Conservation (phyloP, 2,329 filamentous ascomycete genomes). For the Pestalotiopsis sp. region DNA sequence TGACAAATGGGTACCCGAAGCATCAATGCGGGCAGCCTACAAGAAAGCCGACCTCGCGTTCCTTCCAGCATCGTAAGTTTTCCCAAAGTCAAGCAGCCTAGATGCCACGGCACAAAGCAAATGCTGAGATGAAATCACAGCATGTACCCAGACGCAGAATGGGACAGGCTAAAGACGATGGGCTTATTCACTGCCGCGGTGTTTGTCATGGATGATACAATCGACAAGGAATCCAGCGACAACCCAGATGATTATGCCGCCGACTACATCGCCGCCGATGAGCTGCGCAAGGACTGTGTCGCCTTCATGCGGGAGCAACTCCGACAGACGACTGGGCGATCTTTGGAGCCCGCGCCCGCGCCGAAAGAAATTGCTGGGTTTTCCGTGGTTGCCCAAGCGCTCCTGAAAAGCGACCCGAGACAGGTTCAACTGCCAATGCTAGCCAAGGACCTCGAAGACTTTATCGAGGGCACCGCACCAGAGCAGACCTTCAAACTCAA, state of each 20-base stretch:
- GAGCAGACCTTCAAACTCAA: constrained; percentile 23
- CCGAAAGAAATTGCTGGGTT: constrained; percentile 20
- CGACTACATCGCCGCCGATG: constrained; percentile 20
- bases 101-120: neutral
- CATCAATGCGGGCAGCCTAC: constrained; percentile 17
- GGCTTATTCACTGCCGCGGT: constrained; percentile 20
- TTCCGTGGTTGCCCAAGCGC: constrained; percentile 14
- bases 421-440: constrained; percentile 18
- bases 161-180: constrained; percentile 23
- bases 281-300: constrained; percentile 20
- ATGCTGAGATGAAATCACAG: constrained; percentile 9
- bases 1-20: constrained; percentile 19
- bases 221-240: constrained; percentile 23
- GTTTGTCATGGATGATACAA: constrained; percentile 24
- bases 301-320: constrained; percentile 10
- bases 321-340: neutral
- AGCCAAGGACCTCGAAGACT: constrained; percentile 19
- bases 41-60: constrained; percentile 22
- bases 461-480: constrained; percentile 20
- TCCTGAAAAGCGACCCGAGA: constrained; percentile 10
- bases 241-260: constrained; percentile 19
- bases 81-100: neutral
- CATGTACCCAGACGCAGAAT: constrained; percentile 19
- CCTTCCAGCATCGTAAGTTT: constrained; percentile 21
- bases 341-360: neutral